Percentiles rank a stretch among this genome's conserved stretches.
Conservation (phyloP, 2,329 filamentous ascomycete genomes). For the Curvularia spicifera region DNA sequence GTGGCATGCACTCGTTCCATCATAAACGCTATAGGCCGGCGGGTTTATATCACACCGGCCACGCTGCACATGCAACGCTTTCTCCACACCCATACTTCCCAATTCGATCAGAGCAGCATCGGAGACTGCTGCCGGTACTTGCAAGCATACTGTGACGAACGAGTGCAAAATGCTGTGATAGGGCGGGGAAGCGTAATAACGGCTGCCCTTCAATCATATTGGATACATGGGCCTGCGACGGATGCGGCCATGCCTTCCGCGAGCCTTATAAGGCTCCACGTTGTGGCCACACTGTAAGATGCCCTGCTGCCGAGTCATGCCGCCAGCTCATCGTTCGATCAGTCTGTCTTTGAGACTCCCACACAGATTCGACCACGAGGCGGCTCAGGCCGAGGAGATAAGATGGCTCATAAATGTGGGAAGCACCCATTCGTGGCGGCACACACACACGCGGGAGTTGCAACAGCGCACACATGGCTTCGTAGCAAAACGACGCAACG, state of each 20-base stretch:
- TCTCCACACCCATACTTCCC: slow-evolving; percentile 9
- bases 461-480: not conserved
- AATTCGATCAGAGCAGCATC: slow-evolving; percentile 7
- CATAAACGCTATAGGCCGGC: not conserved
- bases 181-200: slow-evolving; percentile 1
- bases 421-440: not conserved
- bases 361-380: slow-evolving; percentile 25
- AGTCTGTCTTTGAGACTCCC: slow-evolving; percentile 14
- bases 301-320: slow-evolving; percentile 16
- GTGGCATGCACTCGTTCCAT: slow-evolving; percentile 22
- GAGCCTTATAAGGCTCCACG: slow-evolving; percentile 14
- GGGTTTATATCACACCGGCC: not conserved
- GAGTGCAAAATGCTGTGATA: slow-evolving; percentile 9
- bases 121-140: slow-evolving; percentile 31
- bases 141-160: slow-evolving; percentile 28
- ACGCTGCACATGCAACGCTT: slow-evolving; percentile 4
- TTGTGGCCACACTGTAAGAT: slow-evolving; percentile 8
- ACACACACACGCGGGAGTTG: slow-evolving; percentile 1
- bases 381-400: slow-evolving; percentile 14
- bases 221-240: slow-evolving; percentile 19
- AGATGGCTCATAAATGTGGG: slow-evolving; percentile 1
- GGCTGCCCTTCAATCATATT: slow-evolving; percentile 16
- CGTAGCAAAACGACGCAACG: not conserved
- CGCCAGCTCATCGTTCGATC: slow-evolving; percentile 31
- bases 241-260: slow-evolving; percentile 15